These are phyloP conservation scores for Triticum turgidum DNA, from an alignment of 176 grass and related monocot genomes.

Conservation along the genomic window DNA sequence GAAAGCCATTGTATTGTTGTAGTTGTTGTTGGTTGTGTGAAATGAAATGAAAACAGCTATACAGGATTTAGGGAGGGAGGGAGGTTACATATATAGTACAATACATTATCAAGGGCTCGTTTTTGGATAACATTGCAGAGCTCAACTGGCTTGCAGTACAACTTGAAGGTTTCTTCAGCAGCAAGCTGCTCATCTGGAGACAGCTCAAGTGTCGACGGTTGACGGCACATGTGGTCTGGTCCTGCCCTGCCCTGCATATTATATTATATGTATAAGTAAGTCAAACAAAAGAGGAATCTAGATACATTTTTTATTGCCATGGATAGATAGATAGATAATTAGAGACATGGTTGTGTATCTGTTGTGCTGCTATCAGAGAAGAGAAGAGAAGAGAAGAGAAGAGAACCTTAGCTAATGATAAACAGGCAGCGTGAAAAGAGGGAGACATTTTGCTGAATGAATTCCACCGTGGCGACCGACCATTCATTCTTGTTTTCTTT, in stretches of 20 bases:
- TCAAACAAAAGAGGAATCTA: neutral
- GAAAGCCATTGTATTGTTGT: neutral
- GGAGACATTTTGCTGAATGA: no score
- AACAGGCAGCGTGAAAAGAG: no score
- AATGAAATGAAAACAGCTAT: neutral
- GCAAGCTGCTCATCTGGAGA: conserved; percentile 68
- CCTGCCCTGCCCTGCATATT: conserved; percentile 36
- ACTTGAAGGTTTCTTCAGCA: conserved; percentile 77
- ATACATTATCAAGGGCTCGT: conserved; percentile 67
- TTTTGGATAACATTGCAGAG: conserved; percentile 89
- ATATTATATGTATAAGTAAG: neutral
- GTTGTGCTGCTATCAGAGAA: no score
- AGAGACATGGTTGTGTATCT: no score
- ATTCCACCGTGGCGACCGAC: no score
- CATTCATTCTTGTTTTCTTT: no score
- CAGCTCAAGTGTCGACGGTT: conserved; percentile 48
- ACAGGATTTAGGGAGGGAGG: no score
- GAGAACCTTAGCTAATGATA: no score
- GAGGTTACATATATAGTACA: neutral
- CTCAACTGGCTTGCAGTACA: conserved; percentile 87
- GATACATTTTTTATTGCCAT: no score
- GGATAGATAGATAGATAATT: no score
- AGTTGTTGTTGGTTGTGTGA: neutral
- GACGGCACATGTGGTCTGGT: conserved; percentile 58
- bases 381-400: no score